Base-by-base conservation (phyloP, 2,329 filamentous ascomycete genomes). In the Niveomyces coronatus region DNA sequence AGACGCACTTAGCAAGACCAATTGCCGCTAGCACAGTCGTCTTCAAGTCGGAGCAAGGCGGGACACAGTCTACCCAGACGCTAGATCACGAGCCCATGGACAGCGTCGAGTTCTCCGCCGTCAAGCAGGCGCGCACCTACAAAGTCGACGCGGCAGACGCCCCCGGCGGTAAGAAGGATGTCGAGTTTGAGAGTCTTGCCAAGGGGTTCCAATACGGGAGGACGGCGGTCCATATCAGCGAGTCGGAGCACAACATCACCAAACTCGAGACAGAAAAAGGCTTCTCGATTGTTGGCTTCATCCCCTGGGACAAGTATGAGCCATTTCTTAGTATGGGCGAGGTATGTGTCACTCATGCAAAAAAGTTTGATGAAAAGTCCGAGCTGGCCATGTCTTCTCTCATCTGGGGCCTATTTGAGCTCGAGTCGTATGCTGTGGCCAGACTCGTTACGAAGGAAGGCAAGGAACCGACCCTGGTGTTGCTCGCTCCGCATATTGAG, bases 141-240 rank as follows among this genome's bases (percentile, higher is more conserved):
- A 81, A 82, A 50, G 74, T 96, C 42, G 74, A 80, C 26, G 85
- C 95, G 44, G 72, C 81, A 5, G 66, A 73, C 27, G 79, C 78
- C 1, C 78, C 82, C 0, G 86, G 85, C 13, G 83, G 84, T 10
- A 94, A 89, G 61, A 72, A 71, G 38, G 85, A 94, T 37, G 79
- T 98, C 18, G 76, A 83, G 19, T 77, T 78, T 41, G 87, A 94
- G 11, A 76, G 85, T 13, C 69, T 98, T 26, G 85, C 85, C n/a
- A 94, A 87, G 56, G 91, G 91, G 0, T 98, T 89, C 52, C 80
- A 86, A 52, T 98, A 98, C 55, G 91, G 91, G 31, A 75, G 87
- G 40, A 95, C 89, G 1, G 86, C 85, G 3, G 89, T 98, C 2
- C 80, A 83, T 47, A 94, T 98, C 48, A 85, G 77, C 47, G 80